Base-by-base conservation (phyloP, 345 rosid genomes). In the Ceriops decandra region DNA sequence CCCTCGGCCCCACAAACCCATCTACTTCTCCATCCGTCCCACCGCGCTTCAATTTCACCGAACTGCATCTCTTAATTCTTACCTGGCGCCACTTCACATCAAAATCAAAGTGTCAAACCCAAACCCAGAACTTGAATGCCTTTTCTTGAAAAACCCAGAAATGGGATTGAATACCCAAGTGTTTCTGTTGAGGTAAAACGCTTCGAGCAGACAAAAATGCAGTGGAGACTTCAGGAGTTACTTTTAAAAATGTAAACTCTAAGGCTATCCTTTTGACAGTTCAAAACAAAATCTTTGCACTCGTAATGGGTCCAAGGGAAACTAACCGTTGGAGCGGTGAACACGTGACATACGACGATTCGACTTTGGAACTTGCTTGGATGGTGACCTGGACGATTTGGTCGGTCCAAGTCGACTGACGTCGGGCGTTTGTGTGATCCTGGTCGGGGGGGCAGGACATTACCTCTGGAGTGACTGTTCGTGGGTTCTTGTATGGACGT, bases 61-160 rank as follows among this genome's bases (percentile, higher is more conserved):
- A 73, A 72, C 68, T 64, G 69, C 71, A 64, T 42, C 71, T 68
- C 69, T 68, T 83, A 11, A 11, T 13, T 42, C 49, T 42, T 16
- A 42, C 83, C 90, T 68, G 76, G 61, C 31, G 80, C 93, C 95
- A 82, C 83, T 22, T 61, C 21, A 1, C 22, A 2, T 17, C 27
- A 42, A 61, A 22, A 4, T 6, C 24, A 42, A 42, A 13, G 49
- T 42, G 49, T 2, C 26, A 20, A 20, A 28, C 22, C 5, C 16
- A 52, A 17, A 63, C 52, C 1, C 28, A 11, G 20, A 27, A 70
- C 53, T 6, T 11, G 47, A 38, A 38, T 38, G 11, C 4, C 47
- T 38, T 38, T 38, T 38, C 13, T 38, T 0, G 9, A 38, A 15
- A 54, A 22, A 54, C 10, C 58, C 58, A 56, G 28, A 27, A 24